A percentile compares a stretch with the other conserved stretches of the same genome.
These are phyloP conservation scores for Kodamaea anthophila DNA, from an alignment of 1,139 yeast species.

Conservation along the genomic window DNA sequence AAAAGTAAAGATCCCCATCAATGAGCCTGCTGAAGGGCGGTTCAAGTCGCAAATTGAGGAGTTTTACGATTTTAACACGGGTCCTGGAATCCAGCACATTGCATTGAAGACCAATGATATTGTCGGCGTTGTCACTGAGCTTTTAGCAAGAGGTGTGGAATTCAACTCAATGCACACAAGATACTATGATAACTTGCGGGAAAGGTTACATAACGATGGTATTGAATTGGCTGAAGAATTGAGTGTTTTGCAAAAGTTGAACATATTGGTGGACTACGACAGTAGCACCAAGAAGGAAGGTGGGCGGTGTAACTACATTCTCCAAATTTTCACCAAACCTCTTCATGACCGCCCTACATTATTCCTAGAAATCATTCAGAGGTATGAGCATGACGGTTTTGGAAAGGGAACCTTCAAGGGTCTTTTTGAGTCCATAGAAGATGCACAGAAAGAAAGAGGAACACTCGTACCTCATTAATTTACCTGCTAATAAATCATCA, in stretches of 20 bases:
- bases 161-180: conserved; percentile 53
- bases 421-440: conserved; percentile 70
- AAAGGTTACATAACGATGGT: conserved; percentile 33
- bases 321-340: conserved; percentile 77
- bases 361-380: conserved; percentile 73
- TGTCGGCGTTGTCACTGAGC: conserved; percentile 44
- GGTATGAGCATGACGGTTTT: conserved; percentile 75
- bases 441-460: conserved; percentile 50
- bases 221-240: conserved; percentile 43
- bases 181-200: conserved; percentile 49
- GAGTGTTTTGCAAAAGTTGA: conserved; percentile 34
- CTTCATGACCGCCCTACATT: conserved; percentile 73
- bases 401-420: conserved; percentile 87
- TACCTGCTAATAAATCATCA: no score
- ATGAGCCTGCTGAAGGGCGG: conserved; percentile 70
- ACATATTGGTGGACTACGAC: conserved; percentile 72
- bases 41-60: conserved; percentile 77
- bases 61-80: conserved; percentile 65
- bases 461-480: no score
- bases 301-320: conserved; percentile 50
- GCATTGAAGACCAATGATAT: conserved; percentile 64
- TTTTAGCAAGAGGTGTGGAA: conserved; percentile 59
- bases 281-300: conserved; percentile 29
- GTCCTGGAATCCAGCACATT: conserved; percentile 81
- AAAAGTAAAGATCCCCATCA: conserved; percentile 69